Evolutionary conservation across 2,329 filamentous ascomycete genomes (phyloP).

Genomic region (Pezicula neosporulosa): DNA sequence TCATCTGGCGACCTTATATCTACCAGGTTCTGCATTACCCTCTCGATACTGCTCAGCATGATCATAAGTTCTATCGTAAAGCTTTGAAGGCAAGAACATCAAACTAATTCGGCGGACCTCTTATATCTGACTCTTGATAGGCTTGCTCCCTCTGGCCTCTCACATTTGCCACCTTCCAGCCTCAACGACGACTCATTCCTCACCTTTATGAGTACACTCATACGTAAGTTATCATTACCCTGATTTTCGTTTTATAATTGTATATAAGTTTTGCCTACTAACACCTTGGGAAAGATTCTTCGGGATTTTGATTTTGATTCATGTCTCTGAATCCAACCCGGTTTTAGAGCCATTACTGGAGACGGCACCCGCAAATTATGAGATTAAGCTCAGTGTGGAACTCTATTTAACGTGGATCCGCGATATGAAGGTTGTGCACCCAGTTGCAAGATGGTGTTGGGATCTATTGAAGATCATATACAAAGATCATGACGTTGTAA

Average conservation of each 20-base stretch:
- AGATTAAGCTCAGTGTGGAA: not conserved
- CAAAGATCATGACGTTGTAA: not conserved
- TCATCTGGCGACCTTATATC: conserved; percentile 5
- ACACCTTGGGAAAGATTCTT: not conserved
- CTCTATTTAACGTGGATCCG: conserved; percentile 3
- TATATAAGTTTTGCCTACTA: not conserved
- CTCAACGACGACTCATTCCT: not conserved
- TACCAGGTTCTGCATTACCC: conserved; percentile 5
- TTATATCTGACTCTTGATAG: not conserved
- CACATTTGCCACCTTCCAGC: not conserved
- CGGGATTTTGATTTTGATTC: not conserved
- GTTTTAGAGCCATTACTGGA: not conserved
- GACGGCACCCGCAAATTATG: not conserved
- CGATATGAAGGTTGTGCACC: conserved; percentile 5
- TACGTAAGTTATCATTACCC: not conserved
- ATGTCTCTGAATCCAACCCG: not conserved
- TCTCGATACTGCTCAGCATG: not conserved
- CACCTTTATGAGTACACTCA: conserved; percentile 5
- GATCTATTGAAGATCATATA: not conserved
- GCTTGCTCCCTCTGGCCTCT: not conserved
- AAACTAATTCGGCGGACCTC: not conserved
- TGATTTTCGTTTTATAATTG: not conserved
- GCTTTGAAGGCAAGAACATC: not conserved
- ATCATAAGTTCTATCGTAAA: not conserved
- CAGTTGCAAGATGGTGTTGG: conserved; percentile 4